Percentiles rank a stretch among this genome's conserved stretches.
phyloP scores from a whole-genome alignment of 345 rosid genomes.

The Reutealis trisperma region DNA sequence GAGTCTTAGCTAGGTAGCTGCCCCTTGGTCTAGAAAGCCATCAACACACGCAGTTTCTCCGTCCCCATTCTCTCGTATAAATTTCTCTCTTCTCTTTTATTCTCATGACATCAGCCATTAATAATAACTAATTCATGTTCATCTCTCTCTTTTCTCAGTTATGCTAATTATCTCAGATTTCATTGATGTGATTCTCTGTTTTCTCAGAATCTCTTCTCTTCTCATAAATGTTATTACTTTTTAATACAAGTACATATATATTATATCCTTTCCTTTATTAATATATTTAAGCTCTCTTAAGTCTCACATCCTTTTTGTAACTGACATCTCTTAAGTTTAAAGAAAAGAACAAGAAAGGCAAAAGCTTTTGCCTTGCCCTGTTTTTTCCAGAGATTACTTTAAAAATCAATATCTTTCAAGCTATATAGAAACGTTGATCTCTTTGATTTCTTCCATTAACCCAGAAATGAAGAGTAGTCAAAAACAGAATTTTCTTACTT shows the following conservation, averaged over 20 bases:
- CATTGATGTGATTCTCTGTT: not conserved
- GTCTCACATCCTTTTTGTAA: not conserved
- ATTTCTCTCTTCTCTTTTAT: not conserved
- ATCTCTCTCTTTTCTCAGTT: not conserved
- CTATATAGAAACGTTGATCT: too few relatives aligned
- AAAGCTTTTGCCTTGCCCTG: not conserved
- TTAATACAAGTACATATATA: too few relatives aligned
- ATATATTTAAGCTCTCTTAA: not conserved
- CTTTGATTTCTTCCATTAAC: too few relatives aligned
- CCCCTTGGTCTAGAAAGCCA: not conserved
- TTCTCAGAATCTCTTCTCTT: slow-evolving; percentile 1
- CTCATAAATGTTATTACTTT: slow-evolving; percentile 7
- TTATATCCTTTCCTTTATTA: not conserved
- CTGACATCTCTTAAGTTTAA: slow-evolving; percentile 15
- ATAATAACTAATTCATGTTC: not conserved
- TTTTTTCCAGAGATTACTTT: not conserved
- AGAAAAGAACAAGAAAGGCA: slow-evolving; percentile 17
- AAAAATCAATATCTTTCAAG: not conserved
- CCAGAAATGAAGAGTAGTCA: slow-evolving; percentile 14
- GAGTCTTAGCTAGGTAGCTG: not conserved
- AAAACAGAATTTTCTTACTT: not conserved
- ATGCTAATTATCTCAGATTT: not conserved
- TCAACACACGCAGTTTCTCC: not conserved
- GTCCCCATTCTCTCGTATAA: not conserved
- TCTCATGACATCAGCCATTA: not conserved